phyloP scores from a whole-genome alignment of 2,329 filamentous ascomycete species.

The Ophiocordyceps robertsii region DNA sequence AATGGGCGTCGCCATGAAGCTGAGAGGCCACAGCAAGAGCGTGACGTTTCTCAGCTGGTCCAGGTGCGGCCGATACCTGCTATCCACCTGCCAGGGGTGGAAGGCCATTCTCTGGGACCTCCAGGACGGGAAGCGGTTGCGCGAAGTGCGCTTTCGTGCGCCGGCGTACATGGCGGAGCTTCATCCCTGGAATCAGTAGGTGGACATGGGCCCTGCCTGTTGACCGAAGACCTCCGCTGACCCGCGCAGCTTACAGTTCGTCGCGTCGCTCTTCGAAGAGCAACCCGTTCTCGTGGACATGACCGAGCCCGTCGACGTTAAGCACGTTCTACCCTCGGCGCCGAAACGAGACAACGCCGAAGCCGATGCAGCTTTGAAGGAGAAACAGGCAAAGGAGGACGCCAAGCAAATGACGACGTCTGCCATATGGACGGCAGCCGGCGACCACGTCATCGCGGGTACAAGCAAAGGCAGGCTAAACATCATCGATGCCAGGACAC shows the following conservation, averaged over 20 bases:
- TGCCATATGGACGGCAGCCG: constrained; percentile 73
- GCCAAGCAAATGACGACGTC: constrained; percentile 92
- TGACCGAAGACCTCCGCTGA: constrained; percentile 6
- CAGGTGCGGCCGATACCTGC: constrained; percentile 73
- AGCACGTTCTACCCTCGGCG: constrained; percentile 66
- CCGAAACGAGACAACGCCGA: constrained; percentile 63
- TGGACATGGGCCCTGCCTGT: background rate
- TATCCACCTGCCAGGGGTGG: constrained; percentile 92
- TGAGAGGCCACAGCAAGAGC: constrained; percentile 84
- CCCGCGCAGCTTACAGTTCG: constrained; percentile 59
- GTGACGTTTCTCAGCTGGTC: constrained; percentile 96
- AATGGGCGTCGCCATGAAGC: constrained; percentile 87
- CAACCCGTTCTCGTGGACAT: constrained; percentile 81
- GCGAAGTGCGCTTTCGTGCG: constrained; percentile 81
- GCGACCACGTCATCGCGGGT: constrained; percentile 80
- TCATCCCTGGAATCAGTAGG: constrained; percentile 76
- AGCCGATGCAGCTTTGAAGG: constrained; percentile 53
- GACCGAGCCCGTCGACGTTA: constrained; percentile 53
- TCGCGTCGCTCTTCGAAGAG: constrained; percentile 87
- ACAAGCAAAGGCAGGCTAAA: constrained; percentile 96
- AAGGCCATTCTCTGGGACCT: constrained; percentile 95
- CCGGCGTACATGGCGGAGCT: constrained; percentile 94
- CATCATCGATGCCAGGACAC: constrained; percentile 73
- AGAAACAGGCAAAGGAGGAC: constrained; percentile 83
- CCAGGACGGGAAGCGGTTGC: constrained; percentile 51